A percentile compares a stretch with the other conserved stretches of the same genome.
phyloP scores from a whole-genome alignment of 768 basidiomycete genomes.

The Tylopilus sp. region DNA sequence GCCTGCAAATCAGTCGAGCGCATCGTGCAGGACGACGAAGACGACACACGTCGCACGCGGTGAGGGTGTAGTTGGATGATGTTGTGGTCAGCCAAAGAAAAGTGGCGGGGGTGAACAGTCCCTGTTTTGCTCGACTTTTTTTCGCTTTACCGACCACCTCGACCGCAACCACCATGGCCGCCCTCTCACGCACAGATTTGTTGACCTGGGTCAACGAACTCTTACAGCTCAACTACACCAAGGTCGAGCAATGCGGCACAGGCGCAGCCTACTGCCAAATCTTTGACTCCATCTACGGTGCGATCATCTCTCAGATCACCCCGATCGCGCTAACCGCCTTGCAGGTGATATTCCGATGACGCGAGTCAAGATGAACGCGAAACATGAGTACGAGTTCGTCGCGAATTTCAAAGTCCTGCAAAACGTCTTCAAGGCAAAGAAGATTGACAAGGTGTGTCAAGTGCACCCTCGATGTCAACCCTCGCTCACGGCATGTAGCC shows the following conservation, averaged over 20 bases:
- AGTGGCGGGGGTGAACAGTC: neutral
- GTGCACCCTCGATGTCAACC: constrained; percentile 19
- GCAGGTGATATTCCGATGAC: constrained; percentile 87
- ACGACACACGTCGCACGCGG: neutral
- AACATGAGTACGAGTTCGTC: constrained; percentile 93
- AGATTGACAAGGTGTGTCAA: constrained; percentile 80
- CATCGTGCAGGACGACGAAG: neutral
- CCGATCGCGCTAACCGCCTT: constrained; percentile 7
- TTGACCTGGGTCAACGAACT: constrained; percentile 94
- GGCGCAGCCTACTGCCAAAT: constrained; percentile 95
- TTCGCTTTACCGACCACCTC: constrained; percentile 2
- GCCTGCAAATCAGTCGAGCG: neutral
- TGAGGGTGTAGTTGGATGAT: no score
- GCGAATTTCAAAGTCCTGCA: constrained; percentile 97
- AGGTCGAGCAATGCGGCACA: constrained; percentile 87
- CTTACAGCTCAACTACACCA: constrained; percentile 86
- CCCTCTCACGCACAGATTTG: constrained; percentile 78
- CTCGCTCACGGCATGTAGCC: constrained; percentile 47
- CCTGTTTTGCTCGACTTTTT: neutral
- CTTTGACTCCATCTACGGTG: constrained; percentile 91
- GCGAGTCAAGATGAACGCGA: constrained; percentile 94
- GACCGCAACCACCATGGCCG: constrained; percentile 44
- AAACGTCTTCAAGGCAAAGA: constrained; percentile 84
- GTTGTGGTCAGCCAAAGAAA: neutral
- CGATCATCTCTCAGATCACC: constrained; percentile 20